phyloP scores from a whole-genome alignment of 495 filamentous ascomycete species.

The Lasiosphaeria miniovina region DNA sequence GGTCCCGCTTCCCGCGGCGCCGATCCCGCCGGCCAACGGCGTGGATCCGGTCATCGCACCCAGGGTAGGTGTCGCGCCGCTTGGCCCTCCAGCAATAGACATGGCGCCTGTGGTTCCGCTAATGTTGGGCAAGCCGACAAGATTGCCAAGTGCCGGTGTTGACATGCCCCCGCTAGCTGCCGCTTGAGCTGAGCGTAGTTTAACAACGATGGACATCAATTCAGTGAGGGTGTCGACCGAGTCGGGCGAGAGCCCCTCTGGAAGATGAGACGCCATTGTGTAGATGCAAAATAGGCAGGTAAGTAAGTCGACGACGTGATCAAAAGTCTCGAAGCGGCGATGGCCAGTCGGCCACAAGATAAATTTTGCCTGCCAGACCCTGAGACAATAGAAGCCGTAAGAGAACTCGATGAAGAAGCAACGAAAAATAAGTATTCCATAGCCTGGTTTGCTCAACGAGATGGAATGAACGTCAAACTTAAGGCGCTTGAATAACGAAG shows the following conservation, averaged over 20 bases:
- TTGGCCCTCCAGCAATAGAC: slow-evolving; percentile 5
- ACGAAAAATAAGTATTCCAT: too few relatives aligned
- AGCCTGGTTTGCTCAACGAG: too few relatives aligned
- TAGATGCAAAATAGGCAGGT: neutral
- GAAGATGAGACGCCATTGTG: slow-evolving; percentile 34
- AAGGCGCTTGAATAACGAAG: too few relatives aligned
- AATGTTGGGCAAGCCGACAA: slow-evolving; percentile 21
- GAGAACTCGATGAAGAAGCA: too few relatives aligned
- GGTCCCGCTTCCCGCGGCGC: slow-evolving; percentile 13
- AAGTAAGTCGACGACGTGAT: too few relatives aligned
- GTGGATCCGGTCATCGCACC: slow-evolving; percentile 34
- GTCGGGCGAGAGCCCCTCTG: slow-evolving; percentile 52
- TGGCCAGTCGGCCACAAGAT: too few relatives aligned
- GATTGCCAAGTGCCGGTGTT: slow-evolving; percentile 7
- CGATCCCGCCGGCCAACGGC: slow-evolving; percentile 26
- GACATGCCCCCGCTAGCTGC: slow-evolving; percentile 9
- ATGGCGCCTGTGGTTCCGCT: slow-evolving; percentile 13
- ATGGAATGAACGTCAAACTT: too few relatives aligned
- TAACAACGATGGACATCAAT: slow-evolving; percentile 71
- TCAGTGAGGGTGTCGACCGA: slow-evolving; percentile 83
- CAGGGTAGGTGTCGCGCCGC: slow-evolving; percentile 20
- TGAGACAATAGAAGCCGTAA: too few relatives aligned
- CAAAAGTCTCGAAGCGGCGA: too few relatives aligned
- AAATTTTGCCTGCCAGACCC: too few relatives aligned
- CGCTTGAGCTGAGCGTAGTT: slow-evolving; percentile 53